Conservation (phyloP, 2,329 filamentous ascomycete species). For the Aspergillus sp. region DNA sequence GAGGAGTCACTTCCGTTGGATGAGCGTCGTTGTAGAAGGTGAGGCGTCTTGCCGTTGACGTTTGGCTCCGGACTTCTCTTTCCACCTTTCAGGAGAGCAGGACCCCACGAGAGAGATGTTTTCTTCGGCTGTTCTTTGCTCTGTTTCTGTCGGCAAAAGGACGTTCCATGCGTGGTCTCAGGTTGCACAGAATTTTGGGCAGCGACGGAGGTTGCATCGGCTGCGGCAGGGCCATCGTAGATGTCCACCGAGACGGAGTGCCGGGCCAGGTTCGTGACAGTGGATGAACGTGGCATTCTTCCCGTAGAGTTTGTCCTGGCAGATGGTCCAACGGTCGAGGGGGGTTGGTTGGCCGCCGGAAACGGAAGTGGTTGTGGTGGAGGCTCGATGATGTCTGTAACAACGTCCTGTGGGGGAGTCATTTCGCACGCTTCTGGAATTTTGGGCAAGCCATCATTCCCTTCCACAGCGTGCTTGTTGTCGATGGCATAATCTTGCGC, state of each 20-base stretch:
- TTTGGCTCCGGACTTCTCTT: conserved; percentile 8
- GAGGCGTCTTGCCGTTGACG: conserved; percentile 7
- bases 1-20: conserved; percentile 66
- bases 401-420: conserved; percentile 12
- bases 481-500: background rate
- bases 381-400: conserved; percentile 19
- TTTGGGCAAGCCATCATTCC: conserved; percentile 3
- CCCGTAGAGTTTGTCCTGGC: background rate
- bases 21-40: conserved; percentile 49
- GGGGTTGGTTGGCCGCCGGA: conserved; percentile 18
- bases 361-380: conserved; percentile 14
- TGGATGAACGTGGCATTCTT: conserved; percentile 6
- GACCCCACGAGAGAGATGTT: conserved; percentile 24
- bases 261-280: conserved; percentile 11
- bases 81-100: conserved; percentile 17
- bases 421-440: conserved; percentile 18
- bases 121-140: conserved; percentile 11
- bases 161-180: conserved; percentile 7
- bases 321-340: conserved; percentile 6
- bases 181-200: conserved; percentile 2
- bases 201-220: conserved; percentile 7
- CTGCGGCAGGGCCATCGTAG: conserved; percentile 11
- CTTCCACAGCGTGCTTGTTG: background rate
- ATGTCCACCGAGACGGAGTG: conserved; percentile 21
- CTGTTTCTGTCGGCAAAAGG: background rate